A percentile compares a stretch with the other conserved stretches of the same genome.
phyloP scores from a whole-genome alignment of 305 asterid species.

The Fraxinus ornus region DNA sequence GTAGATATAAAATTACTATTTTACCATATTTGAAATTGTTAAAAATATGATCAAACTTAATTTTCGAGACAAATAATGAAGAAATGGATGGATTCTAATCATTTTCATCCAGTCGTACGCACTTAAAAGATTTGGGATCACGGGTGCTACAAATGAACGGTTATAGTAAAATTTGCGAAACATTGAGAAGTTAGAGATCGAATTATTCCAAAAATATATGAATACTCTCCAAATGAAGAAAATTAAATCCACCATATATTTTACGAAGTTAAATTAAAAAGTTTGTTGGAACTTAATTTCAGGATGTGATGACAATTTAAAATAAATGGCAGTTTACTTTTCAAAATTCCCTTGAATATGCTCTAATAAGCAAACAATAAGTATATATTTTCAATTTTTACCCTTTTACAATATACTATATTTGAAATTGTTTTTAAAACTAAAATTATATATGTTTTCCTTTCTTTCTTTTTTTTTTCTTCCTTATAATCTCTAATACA shows the following conservation, averaged over 20 bases:
- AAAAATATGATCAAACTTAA: neutral
- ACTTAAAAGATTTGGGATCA: neutral
- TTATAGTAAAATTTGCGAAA: neutral
- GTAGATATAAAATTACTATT: neutral
- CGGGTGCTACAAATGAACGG: neutral
- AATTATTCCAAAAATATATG: neutral
- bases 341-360: neutral
- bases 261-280: too few species aligned
- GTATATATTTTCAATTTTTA: neutral
- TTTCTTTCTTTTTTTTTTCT: too few species aligned
- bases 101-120: neutral
- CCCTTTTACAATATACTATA: neutral
- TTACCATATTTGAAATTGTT: too few species aligned
- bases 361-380: neutral
- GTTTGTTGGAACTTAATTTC: too few species aligned
- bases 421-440: too few species aligned
- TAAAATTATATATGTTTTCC: neutral
- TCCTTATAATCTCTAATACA: neutral
- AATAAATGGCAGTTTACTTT: neutral
- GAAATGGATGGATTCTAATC: neutral
- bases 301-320: too few species aligned
- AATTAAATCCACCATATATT: too few species aligned
- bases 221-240: neutral
- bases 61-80: neutral
- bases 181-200: neutral